Conservation (phyloP, 2,329 filamentous ascomycete genomes). For the Sporothrix globosa region DNA sequence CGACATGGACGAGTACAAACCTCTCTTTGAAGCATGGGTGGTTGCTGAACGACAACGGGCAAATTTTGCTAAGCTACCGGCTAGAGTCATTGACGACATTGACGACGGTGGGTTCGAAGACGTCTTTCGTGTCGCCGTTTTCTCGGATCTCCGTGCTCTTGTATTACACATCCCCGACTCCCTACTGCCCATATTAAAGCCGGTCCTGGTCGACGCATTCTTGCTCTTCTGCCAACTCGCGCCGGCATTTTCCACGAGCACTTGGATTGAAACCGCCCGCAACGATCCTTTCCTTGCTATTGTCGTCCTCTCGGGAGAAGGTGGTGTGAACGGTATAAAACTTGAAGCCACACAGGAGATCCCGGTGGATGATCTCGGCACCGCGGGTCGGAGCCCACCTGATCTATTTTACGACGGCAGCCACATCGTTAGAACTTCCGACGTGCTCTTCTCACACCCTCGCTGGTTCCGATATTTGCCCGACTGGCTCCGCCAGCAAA, state of each 20-base stretch:
- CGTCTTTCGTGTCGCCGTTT: slow-evolving; percentile 79
- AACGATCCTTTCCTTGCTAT: slow-evolving; percentile 56
- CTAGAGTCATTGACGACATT: slow-evolving; percentile 73
- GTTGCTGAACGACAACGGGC: slow-evolving; percentile 57
- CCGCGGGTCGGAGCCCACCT: slow-evolving; percentile 20
- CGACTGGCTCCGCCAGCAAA: slow-evolving; percentile 29
- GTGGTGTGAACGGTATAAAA: neutral
- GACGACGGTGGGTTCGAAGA: slow-evolving; percentile 77
- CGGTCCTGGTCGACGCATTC: slow-evolving; percentile 68
- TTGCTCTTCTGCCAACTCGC: slow-evolving; percentile 69
- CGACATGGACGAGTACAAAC: slow-evolving; percentile 32
- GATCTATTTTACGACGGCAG: slow-evolving; percentile 34
- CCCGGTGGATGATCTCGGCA: neutral
- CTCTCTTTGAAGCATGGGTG: slow-evolving; percentile 55
- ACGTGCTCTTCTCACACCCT: slow-evolving; percentile 42
- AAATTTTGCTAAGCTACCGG: slow-evolving; percentile 61
- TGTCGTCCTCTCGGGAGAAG: slow-evolving; percentile 13
- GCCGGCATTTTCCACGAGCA: slow-evolving; percentile 44
- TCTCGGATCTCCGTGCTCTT: slow-evolving; percentile 58
- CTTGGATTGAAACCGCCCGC: slow-evolving; percentile 45
- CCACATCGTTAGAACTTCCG: slow-evolving; percentile 46
- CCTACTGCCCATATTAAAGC: slow-evolving; percentile 44
- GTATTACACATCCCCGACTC: slow-evolving; percentile 47
- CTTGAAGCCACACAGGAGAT: neutral
- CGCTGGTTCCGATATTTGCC: slow-evolving; percentile 35